Conservation (phyloP, 805 yeast genomes). For the Cyberlindnera suaveolens region DNA sequence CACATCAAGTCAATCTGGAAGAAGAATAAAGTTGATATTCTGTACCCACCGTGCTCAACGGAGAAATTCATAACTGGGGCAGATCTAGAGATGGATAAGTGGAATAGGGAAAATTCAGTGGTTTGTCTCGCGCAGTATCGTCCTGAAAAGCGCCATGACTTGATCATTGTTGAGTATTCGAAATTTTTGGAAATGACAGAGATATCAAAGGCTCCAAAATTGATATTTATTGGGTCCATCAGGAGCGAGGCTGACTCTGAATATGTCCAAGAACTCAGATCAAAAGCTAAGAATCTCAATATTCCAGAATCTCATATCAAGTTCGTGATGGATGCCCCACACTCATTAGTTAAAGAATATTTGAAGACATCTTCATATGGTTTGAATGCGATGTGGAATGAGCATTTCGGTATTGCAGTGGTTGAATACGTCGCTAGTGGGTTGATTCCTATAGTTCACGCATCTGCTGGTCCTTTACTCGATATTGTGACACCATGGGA, state of each 20-base stretch:
- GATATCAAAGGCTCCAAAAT: slow-evolving; percentile 35
- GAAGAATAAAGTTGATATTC: slow-evolving; percentile 37
- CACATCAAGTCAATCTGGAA: slow-evolving; percentile 69
- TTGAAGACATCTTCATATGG: slow-evolving; percentile 64
- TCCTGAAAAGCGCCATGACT: slow-evolving; percentile 85
- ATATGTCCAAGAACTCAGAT: slow-evolving; percentile 45
- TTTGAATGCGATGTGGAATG: slow-evolving; percentile 98
- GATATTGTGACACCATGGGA: slow-evolving; percentile 74
- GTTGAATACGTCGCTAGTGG: slow-evolving; percentile 90
- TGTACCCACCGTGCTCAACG: slow-evolving; percentile 90
- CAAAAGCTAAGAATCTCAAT: slow-evolving; percentile 35
- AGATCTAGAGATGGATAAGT: slow-evolving; percentile 12
- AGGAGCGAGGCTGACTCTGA: slow-evolving; percentile 60
- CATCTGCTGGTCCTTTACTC: slow-evolving; percentile 88
- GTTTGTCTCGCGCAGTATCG: slow-evolving; percentile 80
- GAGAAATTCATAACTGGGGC: slow-evolving; percentile 36
- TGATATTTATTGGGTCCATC: slow-evolving; percentile 80
- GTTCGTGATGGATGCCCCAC: slow-evolving; percentile 70
- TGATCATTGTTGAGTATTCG: slow-evolving; percentile 61
- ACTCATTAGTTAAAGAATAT: slow-evolving; percentile 49
- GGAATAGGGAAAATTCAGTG: slow-evolving; percentile 30
- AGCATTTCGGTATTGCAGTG: slow-evolving; percentile 96
- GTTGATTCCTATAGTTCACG: slow-evolving; percentile 82
- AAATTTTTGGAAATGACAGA: slow-evolving; percentile 34
- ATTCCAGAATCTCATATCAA: slow-evolving; percentile 37